A percentile compares a stretch with the other conserved stretches of the same genome.
Evolutionary conservation across 306 rosid genomes (phyloP).

Genomic region (Trichosanthes truncata): DNA sequence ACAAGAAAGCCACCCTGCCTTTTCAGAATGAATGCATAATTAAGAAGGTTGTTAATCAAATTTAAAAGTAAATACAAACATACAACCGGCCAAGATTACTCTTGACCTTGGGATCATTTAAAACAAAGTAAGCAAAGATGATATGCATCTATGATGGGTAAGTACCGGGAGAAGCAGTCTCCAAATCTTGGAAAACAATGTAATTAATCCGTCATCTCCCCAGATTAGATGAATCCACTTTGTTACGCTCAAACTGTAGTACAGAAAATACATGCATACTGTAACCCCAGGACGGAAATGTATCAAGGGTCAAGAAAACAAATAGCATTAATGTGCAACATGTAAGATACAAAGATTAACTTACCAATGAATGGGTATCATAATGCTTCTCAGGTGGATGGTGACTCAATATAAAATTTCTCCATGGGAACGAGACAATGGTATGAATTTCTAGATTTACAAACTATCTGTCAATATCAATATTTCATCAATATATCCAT

Average conservation of each 20-base stretch:
- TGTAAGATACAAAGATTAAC: constrained; percentile 5
- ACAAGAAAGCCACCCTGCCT: constrained; percentile 80
- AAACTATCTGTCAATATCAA: too few relatives aligned
- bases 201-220: constrained; percentile 85
- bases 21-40: background rate
- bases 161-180: constrained; percentile 69
- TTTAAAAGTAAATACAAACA: background rate
- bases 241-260: constrained; percentile 81
- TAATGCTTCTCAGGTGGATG: constrained; percentile 41
- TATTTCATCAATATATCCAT: too few relatives aligned
- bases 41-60: constrained; percentile 12
- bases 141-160: background rate
- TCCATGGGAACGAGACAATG: constrained; percentile 53
- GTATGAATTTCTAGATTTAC: background rate
- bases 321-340: background rate
- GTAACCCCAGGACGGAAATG: background rate
- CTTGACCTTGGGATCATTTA: background rate
- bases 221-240: constrained; percentile 97
- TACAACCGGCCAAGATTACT: background rate
- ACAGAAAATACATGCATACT: constrained; percentile 17
- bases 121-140: background rate
- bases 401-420: constrained; percentile 51
- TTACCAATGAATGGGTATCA: constrained; percentile 74
- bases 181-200: constrained; percentile 73
- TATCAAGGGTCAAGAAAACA: background rate